Conservation (phyloP, 2,329 filamentous ascomycete species). For the Arthrinium puccinioides region DNA sequence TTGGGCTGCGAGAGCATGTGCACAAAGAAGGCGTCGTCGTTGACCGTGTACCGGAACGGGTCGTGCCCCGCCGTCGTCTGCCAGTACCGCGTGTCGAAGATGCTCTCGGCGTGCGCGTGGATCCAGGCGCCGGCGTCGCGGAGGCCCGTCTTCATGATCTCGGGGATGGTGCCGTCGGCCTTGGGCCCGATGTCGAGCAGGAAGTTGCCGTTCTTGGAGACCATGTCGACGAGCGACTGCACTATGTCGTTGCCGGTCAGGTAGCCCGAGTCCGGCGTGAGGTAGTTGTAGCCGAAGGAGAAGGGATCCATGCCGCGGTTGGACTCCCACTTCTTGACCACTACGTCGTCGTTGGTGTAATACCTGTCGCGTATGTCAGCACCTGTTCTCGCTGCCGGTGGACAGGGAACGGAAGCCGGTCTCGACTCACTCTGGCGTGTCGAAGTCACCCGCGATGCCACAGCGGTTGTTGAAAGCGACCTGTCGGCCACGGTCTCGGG, state of each 20-base stretch:
- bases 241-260: conserved; percentile 45
- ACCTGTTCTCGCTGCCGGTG: no score
- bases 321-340: conserved; percentile 51
- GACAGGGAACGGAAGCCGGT: no score
- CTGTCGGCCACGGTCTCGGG: conserved; percentile 31
- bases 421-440: conserved; percentile 58
- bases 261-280: conserved; percentile 39
- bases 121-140: conserved; percentile 48
- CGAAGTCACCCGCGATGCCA: conserved; percentile 47
- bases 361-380: no score
- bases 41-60: conserved; percentile 44
- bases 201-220: conserved; percentile 34
- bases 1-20: conserved; percentile 26
- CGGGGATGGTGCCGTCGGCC: conserved; percentile 46
- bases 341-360: conserved; percentile 41
- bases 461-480: conserved; percentile 51
- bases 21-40: conserved; percentile 44
- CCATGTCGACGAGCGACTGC: conserved; percentile 24
- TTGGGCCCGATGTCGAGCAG: conserved; percentile 48
- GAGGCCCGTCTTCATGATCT: conserved; percentile 38
- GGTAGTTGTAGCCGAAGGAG: conserved; percentile 51
- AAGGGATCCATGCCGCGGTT: conserved; percentile 55
- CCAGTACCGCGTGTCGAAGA: conserved; percentile 48
- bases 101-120: conserved; percentile 41
- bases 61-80: conserved; percentile 12